Evolutionary conservation across 805 yeast genomes (phyloP).

Genomic region (Torulaspora microellipsoides): DNA sequence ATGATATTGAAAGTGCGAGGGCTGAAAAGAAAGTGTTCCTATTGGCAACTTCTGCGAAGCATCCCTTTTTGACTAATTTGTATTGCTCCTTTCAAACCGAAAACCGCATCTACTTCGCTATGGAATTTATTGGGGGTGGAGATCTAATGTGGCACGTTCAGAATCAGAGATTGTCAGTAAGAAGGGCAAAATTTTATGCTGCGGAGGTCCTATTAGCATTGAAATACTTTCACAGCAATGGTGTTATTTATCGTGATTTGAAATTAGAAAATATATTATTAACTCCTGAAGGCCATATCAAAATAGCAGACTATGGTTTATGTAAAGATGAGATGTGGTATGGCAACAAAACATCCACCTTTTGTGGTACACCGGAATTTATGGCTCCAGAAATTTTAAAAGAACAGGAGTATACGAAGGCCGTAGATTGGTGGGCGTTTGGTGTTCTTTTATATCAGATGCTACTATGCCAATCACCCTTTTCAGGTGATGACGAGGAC

Average conservation of each 20-base stretch:
- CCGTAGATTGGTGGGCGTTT: slow-evolving; percentile 99
- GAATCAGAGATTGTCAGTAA: slow-evolving; percentile 79
- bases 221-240: slow-evolving; percentile 91
- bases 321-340: slow-evolving; percentile 92
- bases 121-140: slow-evolving; percentile 98
- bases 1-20: slow-evolving; percentile 90
- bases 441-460: slow-evolving; percentile 95
- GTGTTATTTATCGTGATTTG: slow-evolving; percentile 93
- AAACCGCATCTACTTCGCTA: slow-evolving; percentile 93
- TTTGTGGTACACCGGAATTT: slow-evolving; percentile 98
- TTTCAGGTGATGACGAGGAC: slow-evolving; percentile 95
- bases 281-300: slow-evolving; percentile 88
- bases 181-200: slow-evolving; percentile 94
- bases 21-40: slow-evolving; percentile 91
- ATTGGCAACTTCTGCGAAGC: slow-evolving; percentile 77
- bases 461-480: slow-evolving; percentile 95
- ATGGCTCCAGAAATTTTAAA: slow-evolving; percentile 98
- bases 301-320: slow-evolving; percentile 94
- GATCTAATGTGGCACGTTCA: slow-evolving; percentile 99
- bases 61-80: slow-evolving; percentile 87
- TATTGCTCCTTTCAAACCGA: slow-evolving; percentile 98
- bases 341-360: slow-evolving; percentile 83
- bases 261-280: slow-evolving; percentile 90
- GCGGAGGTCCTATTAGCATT: slow-evolving; percentile 91
- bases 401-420: slow-evolving; percentile 87